Evolutionary conservation across 306 rosid species (phyloP).

Genomic region (Carpinus viminea): DNA sequence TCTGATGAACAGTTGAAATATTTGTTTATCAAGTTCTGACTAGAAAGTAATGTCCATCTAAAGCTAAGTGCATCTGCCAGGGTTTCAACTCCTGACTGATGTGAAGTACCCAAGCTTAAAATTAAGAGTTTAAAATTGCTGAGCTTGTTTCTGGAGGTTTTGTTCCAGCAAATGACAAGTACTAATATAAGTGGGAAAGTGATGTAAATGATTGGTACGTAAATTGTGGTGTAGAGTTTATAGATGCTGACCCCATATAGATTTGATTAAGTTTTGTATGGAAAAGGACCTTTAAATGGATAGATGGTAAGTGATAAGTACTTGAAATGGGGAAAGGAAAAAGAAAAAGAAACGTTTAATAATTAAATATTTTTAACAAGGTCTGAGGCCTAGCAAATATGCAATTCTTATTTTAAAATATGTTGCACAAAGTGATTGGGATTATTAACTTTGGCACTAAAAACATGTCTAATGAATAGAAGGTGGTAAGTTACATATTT

Average conservation of each 20-base stretch:
- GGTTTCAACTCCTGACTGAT: background rate
- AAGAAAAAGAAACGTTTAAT: background rate
- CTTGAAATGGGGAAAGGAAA: background rate
- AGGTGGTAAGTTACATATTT: background rate
- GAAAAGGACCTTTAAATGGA: background rate
- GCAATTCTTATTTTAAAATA: background rate
- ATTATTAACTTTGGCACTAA: background rate
- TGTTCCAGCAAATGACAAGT: background rate
- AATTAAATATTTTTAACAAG: background rate
- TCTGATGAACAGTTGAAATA: background rate
- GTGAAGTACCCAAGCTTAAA: background rate
- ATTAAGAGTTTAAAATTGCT: background rate
- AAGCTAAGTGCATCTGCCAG: background rate
- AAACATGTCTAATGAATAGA: background rate
- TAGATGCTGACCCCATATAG: background rate
- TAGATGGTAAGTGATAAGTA: background rate
- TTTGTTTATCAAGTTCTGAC: background rate
- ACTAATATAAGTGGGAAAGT: background rate
- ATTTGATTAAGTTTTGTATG: background rate
- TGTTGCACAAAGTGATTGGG: background rate
- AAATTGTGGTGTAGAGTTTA: background rate
- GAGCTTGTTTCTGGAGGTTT: background rate
- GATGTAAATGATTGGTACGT: background rate
- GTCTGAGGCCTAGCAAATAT: background rate
- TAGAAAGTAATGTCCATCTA: background rate